Evolutionary conservation across 2,329 filamentous ascomycete species (phyloP).

Genomic region (Coniochaeta hoffmannii): DNA sequence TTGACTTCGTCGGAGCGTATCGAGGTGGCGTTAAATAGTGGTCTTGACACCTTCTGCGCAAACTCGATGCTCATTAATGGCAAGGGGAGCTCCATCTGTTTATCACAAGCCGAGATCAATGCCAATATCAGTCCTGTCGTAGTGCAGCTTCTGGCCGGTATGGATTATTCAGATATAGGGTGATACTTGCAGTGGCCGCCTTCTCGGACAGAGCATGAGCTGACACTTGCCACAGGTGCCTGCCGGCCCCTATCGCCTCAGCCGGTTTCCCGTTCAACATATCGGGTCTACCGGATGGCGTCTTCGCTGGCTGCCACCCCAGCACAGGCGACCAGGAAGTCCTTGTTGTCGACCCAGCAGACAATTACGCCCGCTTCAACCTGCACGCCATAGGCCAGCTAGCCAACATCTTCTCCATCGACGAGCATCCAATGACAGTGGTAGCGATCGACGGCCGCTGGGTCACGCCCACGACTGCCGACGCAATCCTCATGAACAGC

Average conservation of each 20-base stretch:
- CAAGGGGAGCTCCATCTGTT: constrained; percentile 32
- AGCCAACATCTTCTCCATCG: constrained; percentile 25
- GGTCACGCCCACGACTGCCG: constrained; percentile 28
- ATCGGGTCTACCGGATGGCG: background rate
- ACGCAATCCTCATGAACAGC: constrained; percentile 4
- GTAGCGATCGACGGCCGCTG: constrained; percentile 35
- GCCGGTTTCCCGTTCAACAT: background rate
- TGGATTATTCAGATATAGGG: background rate
- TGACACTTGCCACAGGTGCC: background rate
- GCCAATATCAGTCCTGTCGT: background rate
- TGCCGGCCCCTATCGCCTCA: background rate
- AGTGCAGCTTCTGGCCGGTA: background rate
- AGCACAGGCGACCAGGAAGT: background rate
- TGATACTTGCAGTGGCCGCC: background rate
- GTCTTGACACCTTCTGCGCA: constrained; percentile 46
- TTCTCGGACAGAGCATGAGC: background rate
- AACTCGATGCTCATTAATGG: constrained; percentile 57
- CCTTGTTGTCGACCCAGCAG: background rate
- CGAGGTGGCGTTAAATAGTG: constrained; percentile 30
- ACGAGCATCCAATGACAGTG: constrained; percentile 33
- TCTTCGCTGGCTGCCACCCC: background rate
- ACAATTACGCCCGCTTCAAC: background rate
- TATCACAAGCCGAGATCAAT: background rate
- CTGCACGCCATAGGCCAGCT: background rate
- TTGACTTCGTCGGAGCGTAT: constrained; percentile 34